Evolutionary conservation across 139 green algal genomes (phyloP), one percentile per base, ranked within the genome.

Genomic region (Medakamo hakoo): DNA sequence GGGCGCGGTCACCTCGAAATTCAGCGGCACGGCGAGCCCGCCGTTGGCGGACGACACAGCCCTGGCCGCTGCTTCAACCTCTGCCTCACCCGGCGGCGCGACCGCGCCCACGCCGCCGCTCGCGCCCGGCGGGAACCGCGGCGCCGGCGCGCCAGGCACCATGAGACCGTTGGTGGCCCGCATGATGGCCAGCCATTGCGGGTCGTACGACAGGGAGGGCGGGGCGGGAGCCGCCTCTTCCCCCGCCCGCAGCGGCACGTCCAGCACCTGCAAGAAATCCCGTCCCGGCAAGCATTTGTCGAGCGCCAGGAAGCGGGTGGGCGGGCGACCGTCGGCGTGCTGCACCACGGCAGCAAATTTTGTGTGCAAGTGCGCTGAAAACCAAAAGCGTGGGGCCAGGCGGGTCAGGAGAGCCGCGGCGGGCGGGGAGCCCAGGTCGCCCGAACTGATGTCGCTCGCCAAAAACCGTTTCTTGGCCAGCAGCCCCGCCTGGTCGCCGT

Each of bases 261-360:
- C 31, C 9, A 93, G 63, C 80, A 88, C 74, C 83, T 99, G 92
- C 58, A 99, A 63, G 67, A 97, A 99, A 62, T 89, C 73, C 24
- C 90, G 60, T 2, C 79, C 70, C 1, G 93, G 93, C 21, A 99
- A 77, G 78, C 88, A 96, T 80, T 99, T 99, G 81, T 98, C 91
- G 29, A 99, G 74, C 0, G 93, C 85, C 49, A 99, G 74, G 69
- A 99, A 99, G 1, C 77, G 68, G 0, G 87, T 96, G 55, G 67
- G 27, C 32, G 19, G 1, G 27, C 30, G 14, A 22, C 3, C 24
- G 31, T 49, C 24, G 21, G 27, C 4, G 60, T 97, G 92, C 16
- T 59, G 65, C 49, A 95, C 78, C 2, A 95, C 19, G 2, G 93
- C 93, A 1, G 89, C 73, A 68, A 94, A 98, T 75, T 97, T 97